Conservation (phyloP, 768 basidiomycete species). For the Phylloporus sp. region DNA sequence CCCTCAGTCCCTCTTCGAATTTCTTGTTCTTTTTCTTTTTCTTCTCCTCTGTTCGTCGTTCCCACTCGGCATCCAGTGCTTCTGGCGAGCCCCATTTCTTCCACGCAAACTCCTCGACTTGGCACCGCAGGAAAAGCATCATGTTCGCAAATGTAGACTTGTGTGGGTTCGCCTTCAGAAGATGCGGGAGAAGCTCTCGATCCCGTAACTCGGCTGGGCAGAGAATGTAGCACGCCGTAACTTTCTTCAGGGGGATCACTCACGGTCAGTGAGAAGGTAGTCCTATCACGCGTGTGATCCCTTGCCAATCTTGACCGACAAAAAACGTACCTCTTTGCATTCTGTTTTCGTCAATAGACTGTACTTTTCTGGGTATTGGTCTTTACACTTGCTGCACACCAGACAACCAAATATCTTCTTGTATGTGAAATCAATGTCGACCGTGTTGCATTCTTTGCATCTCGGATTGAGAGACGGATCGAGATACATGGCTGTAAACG, state of each 20-base stretch:
- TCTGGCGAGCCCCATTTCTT: conserved; percentile 97
- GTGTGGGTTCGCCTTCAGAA: conserved; percentile 93
- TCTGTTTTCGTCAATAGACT: conserved; percentile 97
- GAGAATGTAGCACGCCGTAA: not conserved
- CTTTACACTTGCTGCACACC: conserved; percentile 89
- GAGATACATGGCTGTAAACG: conserved; percentile 63
- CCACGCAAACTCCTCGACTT: conserved; percentile 96
- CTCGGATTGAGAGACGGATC: conserved; percentile 75
- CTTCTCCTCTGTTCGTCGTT: conserved; percentile 73
- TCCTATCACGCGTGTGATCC: conserved; percentile 47
- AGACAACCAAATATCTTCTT: conserved; percentile 78
- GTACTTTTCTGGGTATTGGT: conserved; percentile 87
- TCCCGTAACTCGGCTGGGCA: conserved; percentile 86
- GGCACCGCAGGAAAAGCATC: conserved; percentile 95
- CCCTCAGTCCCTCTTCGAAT: conserved; percentile 85
- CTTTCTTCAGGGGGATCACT: conserved; percentile 23
- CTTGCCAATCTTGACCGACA: not conserved
- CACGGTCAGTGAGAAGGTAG: conserved; percentile 91
- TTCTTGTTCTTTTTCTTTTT: conserved; percentile 90
- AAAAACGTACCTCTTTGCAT: conserved; percentile 76
- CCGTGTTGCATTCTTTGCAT: conserved; percentile 81
- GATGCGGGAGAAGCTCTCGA: conserved; percentile 86
- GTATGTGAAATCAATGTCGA: conserved; percentile 84
- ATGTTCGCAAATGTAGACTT: conserved; percentile 96
- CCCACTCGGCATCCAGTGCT: conserved; percentile 85